Evolutionary conservation across 305 asterid genomes (phyloP), one percentile per base, ranked within the genome.

Genomic region (Fraxinus greggii): DNA sequence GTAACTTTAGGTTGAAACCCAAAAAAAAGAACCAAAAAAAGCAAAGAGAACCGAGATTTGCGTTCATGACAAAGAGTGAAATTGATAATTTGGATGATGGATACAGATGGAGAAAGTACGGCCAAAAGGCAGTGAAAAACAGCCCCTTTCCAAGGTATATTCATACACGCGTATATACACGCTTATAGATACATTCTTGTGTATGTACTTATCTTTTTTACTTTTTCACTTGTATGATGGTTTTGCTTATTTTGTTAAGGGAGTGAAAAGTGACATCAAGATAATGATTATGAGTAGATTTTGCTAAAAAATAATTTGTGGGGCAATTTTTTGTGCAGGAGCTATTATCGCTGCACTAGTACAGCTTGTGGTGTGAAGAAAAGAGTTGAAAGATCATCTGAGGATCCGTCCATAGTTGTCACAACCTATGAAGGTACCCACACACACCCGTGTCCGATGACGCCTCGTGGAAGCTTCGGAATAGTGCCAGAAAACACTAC

Each of bases 11-110:
- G 86, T 85, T 90, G 87, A 90, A 90, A 80, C 86, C 91, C 3
- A 92, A 90, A 83, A 95, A 90, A 90, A 94, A 90, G 93, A 91
- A 90, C 79, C 89, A 86, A 48, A 92, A 92, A 81, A 86, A 90
- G 93, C 83, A 88, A 89, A 95, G 89, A 81, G 96, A 89, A 29
- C 89, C 94, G 76, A 88, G 99, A 91, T 92, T 92, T 89, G 97
- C 99, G 84, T 95, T 95, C 97, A 88, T 92, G 95, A 95, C 99
- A 48, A 93, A 93, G 93, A 93, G 92, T 79, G 97, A 95, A 45
- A 87, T 91, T 23, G 98, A 95, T 91, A 89, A 92, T 83, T 85
- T 93, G 89, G 99, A 95, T 76, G 99, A 95, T 88, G 98, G 99
- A 2, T 95, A 84, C 83, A 89, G 97, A 92, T 95, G 97, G 98